Conservation (phyloP, 1,284 basidiomycete genomes). For the Ceratobasidium sp. region DNA sequence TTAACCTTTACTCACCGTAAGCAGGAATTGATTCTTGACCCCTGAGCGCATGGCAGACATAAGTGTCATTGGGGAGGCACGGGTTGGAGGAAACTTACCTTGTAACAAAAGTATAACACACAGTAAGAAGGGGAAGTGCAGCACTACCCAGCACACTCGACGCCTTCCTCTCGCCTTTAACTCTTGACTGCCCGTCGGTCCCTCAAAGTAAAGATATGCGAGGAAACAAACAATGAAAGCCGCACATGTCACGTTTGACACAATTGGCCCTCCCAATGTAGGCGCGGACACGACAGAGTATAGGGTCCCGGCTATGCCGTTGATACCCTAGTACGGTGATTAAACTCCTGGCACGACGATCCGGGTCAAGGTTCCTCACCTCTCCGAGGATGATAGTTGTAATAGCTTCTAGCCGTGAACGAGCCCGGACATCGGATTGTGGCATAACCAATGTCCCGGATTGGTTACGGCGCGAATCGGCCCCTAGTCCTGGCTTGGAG, state of each 20-base stretch:
- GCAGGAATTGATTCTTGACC: slow-evolving; percentile 26
- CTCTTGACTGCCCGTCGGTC: neutral
- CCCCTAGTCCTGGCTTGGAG: neutral
- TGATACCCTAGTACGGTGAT: slow-evolving; percentile 3
- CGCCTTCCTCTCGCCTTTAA: neutral
- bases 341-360: neutral
- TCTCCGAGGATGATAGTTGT: slow-evolving; percentile 27
- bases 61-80: neutral
- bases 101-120: slow-evolving; percentile 1
- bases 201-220: slow-evolving; percentile 36
- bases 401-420: slow-evolving; percentile 10
- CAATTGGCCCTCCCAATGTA: slow-evolving; percentile 5
- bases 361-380: neutral
- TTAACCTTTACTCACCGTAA: neutral
- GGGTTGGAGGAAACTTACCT: neutral
- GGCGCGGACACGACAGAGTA: slow-evolving; percentile 1
- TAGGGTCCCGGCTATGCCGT: slow-evolving; percentile 19
- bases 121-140: slow-evolving; percentile 12
- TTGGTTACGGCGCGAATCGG: neutral
- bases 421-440: neutral
- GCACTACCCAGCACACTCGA: slow-evolving; percentile 6
- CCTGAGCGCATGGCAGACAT: neutral
- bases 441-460: slow-evolving; percentile 21
- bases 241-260: slow-evolving; percentile 6
- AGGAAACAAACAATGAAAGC: slow-evolving; percentile 26